phyloP scores from a whole-genome alignment of 352 stramenopile genomes.

The Ophiocytium majus region DNA sequence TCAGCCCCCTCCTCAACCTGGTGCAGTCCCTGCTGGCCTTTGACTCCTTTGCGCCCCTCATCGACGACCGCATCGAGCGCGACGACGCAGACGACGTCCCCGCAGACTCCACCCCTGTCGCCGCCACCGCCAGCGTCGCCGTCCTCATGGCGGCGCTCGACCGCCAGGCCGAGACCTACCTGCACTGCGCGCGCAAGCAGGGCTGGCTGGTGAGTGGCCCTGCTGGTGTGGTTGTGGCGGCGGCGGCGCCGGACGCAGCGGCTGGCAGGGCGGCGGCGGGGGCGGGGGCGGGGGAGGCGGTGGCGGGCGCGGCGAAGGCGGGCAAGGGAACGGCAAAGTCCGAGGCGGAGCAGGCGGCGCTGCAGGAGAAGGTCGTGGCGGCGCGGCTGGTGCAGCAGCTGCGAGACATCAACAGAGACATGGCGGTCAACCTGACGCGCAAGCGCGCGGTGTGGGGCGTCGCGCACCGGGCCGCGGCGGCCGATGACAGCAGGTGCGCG shows the following conservation, averaged over 20 bases:
- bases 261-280: neutral
- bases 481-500: neutral
- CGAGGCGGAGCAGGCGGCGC: neutral
- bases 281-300: no score
- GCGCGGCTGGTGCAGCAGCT: neutral
- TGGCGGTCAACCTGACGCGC: neutral
- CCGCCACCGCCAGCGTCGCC: neutral
- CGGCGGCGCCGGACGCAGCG: no score
- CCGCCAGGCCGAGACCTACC: neutral
- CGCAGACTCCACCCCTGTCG: neutral
- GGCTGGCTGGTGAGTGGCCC: neutral
- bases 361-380: neutral
- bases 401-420: neutral
- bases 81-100: neutral
- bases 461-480: no score
- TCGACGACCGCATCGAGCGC: neutral
- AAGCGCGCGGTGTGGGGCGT: neutral
- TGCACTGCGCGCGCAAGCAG: neutral
- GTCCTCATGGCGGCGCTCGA: neutral
- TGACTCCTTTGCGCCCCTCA: neutral
- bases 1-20: neutral
- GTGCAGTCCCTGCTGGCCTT: neutral
- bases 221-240: neutral
- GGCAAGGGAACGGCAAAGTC: neutral
- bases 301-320: no score